These are phyloP conservation scores for Pinus tabuliformis DNA, from an alignment of 75 land plant genomes.

Conservation along the genomic window DNA sequence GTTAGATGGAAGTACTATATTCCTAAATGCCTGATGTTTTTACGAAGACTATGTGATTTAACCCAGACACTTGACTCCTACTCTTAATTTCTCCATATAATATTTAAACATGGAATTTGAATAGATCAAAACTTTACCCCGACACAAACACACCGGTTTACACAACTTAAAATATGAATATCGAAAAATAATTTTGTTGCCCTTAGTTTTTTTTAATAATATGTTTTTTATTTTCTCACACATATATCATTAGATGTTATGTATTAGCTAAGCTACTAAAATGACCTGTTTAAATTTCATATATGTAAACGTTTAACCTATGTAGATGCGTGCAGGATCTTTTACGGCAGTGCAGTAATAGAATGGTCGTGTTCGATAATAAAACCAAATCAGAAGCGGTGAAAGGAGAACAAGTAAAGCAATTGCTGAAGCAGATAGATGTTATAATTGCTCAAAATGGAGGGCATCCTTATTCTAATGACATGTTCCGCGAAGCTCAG, in stretches of 20 bases:
- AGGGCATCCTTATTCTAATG: conserved; percentile 62
- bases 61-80: too few species aligned
- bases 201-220: too few species aligned
- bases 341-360: conserved; percentile 32
- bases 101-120: too few species aligned
- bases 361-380: conserved; percentile 70
- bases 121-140: too few species aligned
- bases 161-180: too few species aligned
- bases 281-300: not conserved
- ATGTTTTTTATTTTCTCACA: not conserved
- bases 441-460: conserved; percentile 37
- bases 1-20: too few species aligned
- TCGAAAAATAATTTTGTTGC: too few species aligned
- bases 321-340: conserved; percentile 26
- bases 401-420: conserved; percentile 32
- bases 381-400: conserved; percentile 51
- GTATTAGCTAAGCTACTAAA: not conserved
- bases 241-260: not conserved
- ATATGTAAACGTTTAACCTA: not conserved
- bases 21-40: too few species aligned
- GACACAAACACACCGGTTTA: too few species aligned
- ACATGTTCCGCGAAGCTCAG: conserved; percentile 59
- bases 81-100: too few species aligned
- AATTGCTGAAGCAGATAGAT: conserved; percentile 52
- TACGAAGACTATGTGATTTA: too few species aligned